Conservation (phyloP, 202 grass and related monocot genomes). For the Dendrocalamus latiflorus region DNA sequence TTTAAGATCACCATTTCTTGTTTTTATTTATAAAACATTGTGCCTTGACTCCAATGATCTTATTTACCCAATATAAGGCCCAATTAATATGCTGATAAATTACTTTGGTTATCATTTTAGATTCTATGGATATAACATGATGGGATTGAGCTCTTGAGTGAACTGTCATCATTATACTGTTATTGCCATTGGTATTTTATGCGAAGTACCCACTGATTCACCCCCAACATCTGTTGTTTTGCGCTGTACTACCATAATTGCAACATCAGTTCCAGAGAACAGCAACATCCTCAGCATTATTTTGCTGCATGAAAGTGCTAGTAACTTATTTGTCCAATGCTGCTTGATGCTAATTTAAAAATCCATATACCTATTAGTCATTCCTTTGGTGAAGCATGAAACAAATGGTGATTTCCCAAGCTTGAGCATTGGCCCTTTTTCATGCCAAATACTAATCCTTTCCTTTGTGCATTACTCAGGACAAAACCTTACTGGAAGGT, state of each 20-base stretch:
- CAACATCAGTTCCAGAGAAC: conserved; percentile 7
- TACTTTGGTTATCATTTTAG: neutral
- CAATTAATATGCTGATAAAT: neutral
- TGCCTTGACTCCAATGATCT: neutral
- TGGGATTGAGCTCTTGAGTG: neutral
- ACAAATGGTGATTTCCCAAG: neutral
- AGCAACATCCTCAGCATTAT: neutral
- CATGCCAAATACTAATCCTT: conserved; percentile 6
- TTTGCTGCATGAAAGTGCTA: neutral
- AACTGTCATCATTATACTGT: neutral
- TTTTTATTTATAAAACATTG: neutral
- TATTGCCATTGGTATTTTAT: neutral
- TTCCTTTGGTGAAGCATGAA: conserved; percentile 11
- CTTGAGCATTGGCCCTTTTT: neutral
- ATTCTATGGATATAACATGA: neutral
- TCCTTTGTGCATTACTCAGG: conserved; percentile 37
- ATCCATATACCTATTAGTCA: neutral
- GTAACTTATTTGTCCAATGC: neutral
- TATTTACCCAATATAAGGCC: neutral
- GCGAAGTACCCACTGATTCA: neutral
- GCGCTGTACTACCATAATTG: neutral
- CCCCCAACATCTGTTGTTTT: neutral
- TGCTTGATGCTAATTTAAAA: conserved; percentile 14
- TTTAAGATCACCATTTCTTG: neutral
- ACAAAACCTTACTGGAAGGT: conserved; percentile 72